Base-by-base conservation (phyloP, 2,329 filamentous ascomycete genomes). In the Cladosporium cucumerinum region DNA sequence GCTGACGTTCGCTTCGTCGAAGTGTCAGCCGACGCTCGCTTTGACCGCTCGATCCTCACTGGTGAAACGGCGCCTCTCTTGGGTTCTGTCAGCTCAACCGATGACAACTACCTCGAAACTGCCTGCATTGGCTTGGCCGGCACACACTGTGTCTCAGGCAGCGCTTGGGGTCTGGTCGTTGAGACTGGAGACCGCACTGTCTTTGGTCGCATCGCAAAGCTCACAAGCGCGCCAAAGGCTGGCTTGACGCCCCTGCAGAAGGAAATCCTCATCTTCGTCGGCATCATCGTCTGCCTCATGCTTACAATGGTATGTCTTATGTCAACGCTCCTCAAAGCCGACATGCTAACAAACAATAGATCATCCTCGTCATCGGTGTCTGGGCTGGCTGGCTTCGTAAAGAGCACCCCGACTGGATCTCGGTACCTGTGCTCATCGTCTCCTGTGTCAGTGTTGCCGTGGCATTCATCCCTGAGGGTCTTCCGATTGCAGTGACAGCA, bases 71-170 rank as follows among this genome's bases (percentile, higher is more conserved):
- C 85, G 10, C 88, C 89, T 1, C 77, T 92, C 6, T 78, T 84
- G 3, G 89, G 84, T 2, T 84, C 86, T 0, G 82, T 89, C 16
- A 82, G 90, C n/a, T 85, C 82, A 0, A 89, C 87, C 0, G 89
- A 92, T 71, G 80, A 84, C 46, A 92, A 92, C 74, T 92, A 91
- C 71, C 85, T 93, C 32, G 90, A 93, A 73, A 93, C 89, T 3
- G 85, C 86, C 61, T 89, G 87, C 70, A 91, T 93, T 61, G 90
- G 89, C 25, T 82, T 93, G 11, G 89, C 92, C 73, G 90, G 91
- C n/a, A 92, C 90, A 0, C 89, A 93, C 71, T 92, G 89, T 69
- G 86, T 90, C 4, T 87, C 87, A 7, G 90, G 90, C 3, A 87
- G 81, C 25, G 87, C 85, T 60, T 80, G 84, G 16, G 90, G 88